Percentiles rank a stretch among this genome's conserved stretches.
These are phyloP conservation scores for Schizonepeta tenuifolia DNA, from an alignment of 257 asterid species.

Conservation along the genomic window DNA sequence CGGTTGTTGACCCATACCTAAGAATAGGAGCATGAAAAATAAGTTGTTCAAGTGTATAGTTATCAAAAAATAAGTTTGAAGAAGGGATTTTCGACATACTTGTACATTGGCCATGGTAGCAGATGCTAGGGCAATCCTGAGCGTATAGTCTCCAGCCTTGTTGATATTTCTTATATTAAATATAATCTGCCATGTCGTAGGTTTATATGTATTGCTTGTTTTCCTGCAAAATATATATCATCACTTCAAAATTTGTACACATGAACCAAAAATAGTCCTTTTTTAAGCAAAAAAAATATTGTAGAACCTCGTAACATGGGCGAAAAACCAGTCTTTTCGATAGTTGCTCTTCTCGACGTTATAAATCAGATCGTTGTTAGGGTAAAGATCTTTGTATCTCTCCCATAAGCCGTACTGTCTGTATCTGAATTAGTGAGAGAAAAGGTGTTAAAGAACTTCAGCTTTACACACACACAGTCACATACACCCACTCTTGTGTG, in stretches of 20 bases:
- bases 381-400: slow-evolving; percentile 45
- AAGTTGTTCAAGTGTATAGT: background rate
- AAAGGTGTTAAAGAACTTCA: background rate
- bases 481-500: background rate
- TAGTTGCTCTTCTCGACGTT: slow-evolving; percentile 35
- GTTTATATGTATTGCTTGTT: background rate
- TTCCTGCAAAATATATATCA: slow-evolving; percentile 39
- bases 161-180: slow-evolving; percentile 36
- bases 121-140: slow-evolving; percentile 63
- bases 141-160: slow-evolving; percentile 37
- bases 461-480: background rate
- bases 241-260: background rate
- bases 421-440: slow-evolving; percentile 22
- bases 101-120: slow-evolving; percentile 47
- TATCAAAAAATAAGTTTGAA: background rate
- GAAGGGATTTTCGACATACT: slow-evolving; percentile 32
- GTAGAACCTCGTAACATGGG: slow-evolving; percentile 49
- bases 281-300: background rate
- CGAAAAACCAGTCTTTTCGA: slow-evolving; percentile 43
- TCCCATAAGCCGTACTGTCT: slow-evolving; percentile 52
- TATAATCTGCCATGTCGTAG: slow-evolving; percentile 60
- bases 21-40: too few relatives aligned
- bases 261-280: background rate
- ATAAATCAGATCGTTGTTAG: slow-evolving; percentile 41
- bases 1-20: slow-evolving; percentile 58